phyloP scores from a whole-genome alignment of 192 early-diverging fungal genomes.

The Allomyces macrogynus region DNA sequence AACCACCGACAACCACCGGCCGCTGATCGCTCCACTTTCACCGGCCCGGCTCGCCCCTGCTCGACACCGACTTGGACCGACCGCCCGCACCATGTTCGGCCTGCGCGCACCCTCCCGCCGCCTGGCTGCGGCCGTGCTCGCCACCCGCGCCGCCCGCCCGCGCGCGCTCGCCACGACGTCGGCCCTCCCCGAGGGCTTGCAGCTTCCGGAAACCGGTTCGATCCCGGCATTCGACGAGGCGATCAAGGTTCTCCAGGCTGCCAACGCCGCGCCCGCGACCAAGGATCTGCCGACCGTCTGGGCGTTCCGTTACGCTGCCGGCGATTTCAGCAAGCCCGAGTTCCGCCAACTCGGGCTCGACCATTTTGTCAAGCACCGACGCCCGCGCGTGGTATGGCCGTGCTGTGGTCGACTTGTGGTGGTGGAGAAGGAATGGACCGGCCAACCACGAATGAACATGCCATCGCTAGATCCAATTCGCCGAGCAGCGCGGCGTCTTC shows the following conservation, averaged over 20 bases:
- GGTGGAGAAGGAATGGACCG: neutral
- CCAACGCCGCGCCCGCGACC: neutral
- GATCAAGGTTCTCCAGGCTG: neutral
- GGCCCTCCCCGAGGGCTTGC: no score
- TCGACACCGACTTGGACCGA: no score
- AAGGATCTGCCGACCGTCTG: neutral
- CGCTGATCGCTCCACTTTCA: no score
- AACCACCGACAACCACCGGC: no score
- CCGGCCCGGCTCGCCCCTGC: no score
- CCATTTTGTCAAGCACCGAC: neutral
- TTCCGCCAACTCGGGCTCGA: neutral
- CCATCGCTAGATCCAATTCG: neutral
- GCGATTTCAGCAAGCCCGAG: neutral
- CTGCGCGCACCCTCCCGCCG: no score
- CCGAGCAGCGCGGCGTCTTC: neutral
- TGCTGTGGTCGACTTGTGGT: neutral
- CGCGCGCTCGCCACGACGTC: no score
- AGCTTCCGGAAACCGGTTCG: neutral
- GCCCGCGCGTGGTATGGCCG: neutral
- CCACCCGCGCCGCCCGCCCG: no score
- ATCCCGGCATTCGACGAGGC: neutral
- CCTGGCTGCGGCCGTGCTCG: no score
- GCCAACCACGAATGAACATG: no score
- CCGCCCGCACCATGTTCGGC: no score
- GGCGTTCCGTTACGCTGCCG: neutral